Evolutionary conservation across 495 filamentous ascomycete species (phyloP), one percentile per base, ranked within the genome.

Genomic region (Aspergillus kassunensis): DNA sequence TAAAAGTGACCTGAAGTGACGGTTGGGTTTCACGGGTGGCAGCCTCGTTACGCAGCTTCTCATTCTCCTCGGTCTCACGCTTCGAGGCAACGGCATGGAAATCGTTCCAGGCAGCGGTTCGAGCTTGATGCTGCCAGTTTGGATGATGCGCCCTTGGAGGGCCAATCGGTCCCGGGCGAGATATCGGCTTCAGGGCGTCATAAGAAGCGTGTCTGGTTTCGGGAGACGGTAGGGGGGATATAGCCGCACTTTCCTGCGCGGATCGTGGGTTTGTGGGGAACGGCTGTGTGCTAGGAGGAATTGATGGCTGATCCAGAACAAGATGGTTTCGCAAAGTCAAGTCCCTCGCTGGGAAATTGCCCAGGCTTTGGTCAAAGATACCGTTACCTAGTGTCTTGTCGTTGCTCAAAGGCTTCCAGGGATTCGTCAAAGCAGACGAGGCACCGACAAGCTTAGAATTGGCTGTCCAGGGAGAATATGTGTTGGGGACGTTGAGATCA

Each of bases 351-450:
- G 69, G 53, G 27, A 80, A 71, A 6, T 72, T 68, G 9, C 77
- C 73, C 16, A 90, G 68, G 46, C 80, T 75, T 41, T 81, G 77
- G 41, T 83, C 81, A 59, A 91, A 91, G 3, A 87, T 87, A n/a
- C 88, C 88, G 57, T 91, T 91, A 2, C 88, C 88, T 19, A 91
- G 74, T 18, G 80, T 81, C 49, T 81, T 80, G 57, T 88, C 81
- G 59, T 80, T 85, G 41, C 76, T 82, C 7, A 86, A 76, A n/a
- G 84, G 81, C 29, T 86, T 87, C 88, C 88, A 91, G 6, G 87
- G 81, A 58, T 86, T 90, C 43, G 79, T 74, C 21, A 79, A 68
- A 1, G 74, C 57, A 45, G 77, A 59, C 34, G 78, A 44, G 9
- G 62, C 57, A 9, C 58, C 42, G 10, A 59, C 54, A 34, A 76